Base-by-base conservation (phyloP, 2,329 filamentous ascomycete species). In the Pseudocercospora pini-densiflorae region DNA sequence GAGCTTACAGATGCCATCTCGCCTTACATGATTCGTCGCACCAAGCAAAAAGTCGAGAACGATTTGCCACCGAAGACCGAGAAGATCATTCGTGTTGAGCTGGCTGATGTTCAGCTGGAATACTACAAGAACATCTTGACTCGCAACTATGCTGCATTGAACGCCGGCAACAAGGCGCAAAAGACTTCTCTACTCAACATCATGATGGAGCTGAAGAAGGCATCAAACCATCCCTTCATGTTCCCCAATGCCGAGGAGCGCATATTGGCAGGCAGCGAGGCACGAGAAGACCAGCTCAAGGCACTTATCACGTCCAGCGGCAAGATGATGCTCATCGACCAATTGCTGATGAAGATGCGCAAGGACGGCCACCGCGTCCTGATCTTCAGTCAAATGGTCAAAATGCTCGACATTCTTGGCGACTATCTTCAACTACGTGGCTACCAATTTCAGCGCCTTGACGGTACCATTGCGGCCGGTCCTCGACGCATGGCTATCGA, bases 351-450 rank as follows among this genome's bases (percentile, higher is more conserved):
- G 5, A 99, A 99, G 80, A 82, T 99, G 71, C 97, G 91, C 79
- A 92, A 90, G 72, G 95, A 99, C 75, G 93, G 92, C 57, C 95
- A 99, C 79, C 92, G 95, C 62, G 96, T 99, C 12, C 83, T 99
- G 69, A 98, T 99, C 71, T 99, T 99, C 84, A 98, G 94, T 78
- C 95, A 99, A 78, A 99, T 99, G 95, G 96, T 99, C 40, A 96
- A 93, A 77, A 98, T 99, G 92, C 87, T 99, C 23, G 94, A 99
- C 75, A 95, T 99, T 61, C 85, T 99, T 1, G 92, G 93, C 54
- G 94, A 99, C 75, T 99, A 99, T 77, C 88, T 98, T 71, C 92
- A 93, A 60, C 87, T 95, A 61, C 91, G 95, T 69, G 93, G 94
- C n/a, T 96, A 98, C 79, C 90, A 95, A 66, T 98, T 95, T 76